Conservation (phyloP, 2,329 filamentous ascomycete species). For the Sordariomycetes sp. region DNA sequence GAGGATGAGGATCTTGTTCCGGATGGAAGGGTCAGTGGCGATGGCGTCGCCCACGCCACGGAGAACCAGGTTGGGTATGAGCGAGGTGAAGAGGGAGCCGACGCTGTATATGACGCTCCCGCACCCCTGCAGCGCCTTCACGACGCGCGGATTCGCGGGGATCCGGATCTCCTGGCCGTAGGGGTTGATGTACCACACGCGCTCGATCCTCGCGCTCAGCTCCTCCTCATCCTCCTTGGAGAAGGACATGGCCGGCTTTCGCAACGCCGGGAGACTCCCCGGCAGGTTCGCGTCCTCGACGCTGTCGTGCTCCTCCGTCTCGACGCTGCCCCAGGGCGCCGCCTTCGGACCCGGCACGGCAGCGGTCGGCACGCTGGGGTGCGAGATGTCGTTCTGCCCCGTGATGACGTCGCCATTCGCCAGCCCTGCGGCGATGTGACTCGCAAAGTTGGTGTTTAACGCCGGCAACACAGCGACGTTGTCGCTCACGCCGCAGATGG, state of each 20-base stretch:
- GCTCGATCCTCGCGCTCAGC: conserved; percentile 60
- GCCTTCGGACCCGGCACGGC: conserved; percentile 17
- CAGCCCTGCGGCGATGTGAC: conserved; percentile 82
- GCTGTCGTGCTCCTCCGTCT: conserved; percentile 40
- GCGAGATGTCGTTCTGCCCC: conserved; percentile 86
- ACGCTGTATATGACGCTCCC: conserved; percentile 78
- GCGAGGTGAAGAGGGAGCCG: conserved; percentile 82
- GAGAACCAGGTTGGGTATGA: conserved; percentile 72
- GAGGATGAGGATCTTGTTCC: conserved; percentile 68
- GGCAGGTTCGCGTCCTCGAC: conserved; percentile 73
- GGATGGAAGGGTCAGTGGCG: conserved; percentile 21
- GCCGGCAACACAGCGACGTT: conserved; percentile 72
- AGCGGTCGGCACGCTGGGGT: conserved; percentile 56
- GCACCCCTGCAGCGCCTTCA: conserved; percentile 51
- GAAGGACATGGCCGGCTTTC: conserved; percentile 71
- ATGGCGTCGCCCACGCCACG: conserved; percentile 54
- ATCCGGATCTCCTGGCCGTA: conserved; percentile 94
- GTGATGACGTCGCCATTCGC: conserved; percentile 66
- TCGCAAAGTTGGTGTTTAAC: conserved; percentile 89
- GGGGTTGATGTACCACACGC: conserved; percentile 96
- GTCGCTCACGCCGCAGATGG: conserved; percentile 72
- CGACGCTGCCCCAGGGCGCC: conserved; percentile 14
- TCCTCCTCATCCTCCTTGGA: conserved; percentile 66
- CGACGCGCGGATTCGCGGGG: conserved; percentile 66
- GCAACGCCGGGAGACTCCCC: conserved; percentile 65